These are phyloP conservation scores for Lasiosphaeria hispida DNA, from an alignment of 495 filamentous ascomycete genomes.

Conservation along the genomic window DNA sequence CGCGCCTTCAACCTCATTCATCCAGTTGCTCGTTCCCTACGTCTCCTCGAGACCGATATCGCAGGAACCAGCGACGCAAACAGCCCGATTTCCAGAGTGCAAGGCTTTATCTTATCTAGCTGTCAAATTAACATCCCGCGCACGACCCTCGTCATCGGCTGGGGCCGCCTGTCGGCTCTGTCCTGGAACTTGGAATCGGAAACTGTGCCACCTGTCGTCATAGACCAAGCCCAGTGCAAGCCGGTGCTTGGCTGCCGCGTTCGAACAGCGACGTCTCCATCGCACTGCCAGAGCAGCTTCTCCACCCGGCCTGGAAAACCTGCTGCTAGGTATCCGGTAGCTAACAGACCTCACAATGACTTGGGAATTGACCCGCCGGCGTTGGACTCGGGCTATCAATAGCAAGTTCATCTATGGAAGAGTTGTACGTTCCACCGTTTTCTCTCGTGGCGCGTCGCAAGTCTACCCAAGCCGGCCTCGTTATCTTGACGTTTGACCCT, in stretches of 20 bases:
- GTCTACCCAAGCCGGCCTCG: constrained; percentile 5
- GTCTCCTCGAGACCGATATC: too few species aligned
- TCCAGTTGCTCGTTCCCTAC: too few species aligned
- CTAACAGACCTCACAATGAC: constrained; percentile 36
- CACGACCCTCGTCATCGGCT: constrained; percentile 2
- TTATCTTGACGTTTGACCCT: constrained; percentile 5
- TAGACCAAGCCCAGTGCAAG: constrained; percentile 6
- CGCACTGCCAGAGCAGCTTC: not conserved
- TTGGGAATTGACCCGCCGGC: constrained; percentile 58
- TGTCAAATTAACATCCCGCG: not conserved
- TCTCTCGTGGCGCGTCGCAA: constrained; percentile 5
- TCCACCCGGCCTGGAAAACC: not conserved
- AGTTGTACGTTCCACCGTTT: constrained; percentile 57
- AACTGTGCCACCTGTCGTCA: constrained; percentile 21
- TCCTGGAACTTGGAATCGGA: not conserved
- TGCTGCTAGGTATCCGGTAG: too few species aligned
- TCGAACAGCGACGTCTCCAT: not conserved
- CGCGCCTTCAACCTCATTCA: too few species aligned
- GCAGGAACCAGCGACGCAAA: too few species aligned
- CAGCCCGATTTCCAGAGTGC: too few species aligned
- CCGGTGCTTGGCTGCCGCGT: not conserved
- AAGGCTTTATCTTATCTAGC: too few species aligned
- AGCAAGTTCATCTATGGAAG: constrained; percentile 76
- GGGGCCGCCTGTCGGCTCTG: not conserved
- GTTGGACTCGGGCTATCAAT: constrained; percentile 66